phyloP scores from a whole-genome alignment of 2,329 filamentous ascomycete species.

The Neofusicoccum parvum region DNA sequence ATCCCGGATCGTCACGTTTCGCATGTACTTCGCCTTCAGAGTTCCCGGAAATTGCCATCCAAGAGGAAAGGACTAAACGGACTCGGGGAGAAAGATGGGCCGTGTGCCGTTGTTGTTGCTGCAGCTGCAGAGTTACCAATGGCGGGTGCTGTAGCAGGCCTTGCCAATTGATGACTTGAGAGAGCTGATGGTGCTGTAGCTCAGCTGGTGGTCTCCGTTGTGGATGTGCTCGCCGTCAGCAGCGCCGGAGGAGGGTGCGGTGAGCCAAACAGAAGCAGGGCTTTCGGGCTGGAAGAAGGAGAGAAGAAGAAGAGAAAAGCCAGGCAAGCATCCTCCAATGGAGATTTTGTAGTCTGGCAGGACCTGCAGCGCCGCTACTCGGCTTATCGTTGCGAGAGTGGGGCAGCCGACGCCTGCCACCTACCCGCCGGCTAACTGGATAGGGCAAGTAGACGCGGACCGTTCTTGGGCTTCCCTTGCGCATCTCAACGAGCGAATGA shows the following conservation, averaged over 20 bases:
- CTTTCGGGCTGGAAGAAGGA: no score
- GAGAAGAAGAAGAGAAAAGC: no score
- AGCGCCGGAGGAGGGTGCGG: no score
- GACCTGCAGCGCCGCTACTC: neutral
- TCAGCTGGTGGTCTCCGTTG: no score
- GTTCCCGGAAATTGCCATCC: neutral
- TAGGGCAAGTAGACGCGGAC: neutral
- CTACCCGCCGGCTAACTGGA: neutral
- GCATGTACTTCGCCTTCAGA: neutral
- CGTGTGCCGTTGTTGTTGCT: neutral
- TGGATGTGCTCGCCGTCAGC: no score
- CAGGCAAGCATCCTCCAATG: neutral
- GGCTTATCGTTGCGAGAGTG: constrained; percentile 9
- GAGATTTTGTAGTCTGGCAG: neutral
- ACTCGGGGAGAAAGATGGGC: neutral
- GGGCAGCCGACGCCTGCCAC: neutral
- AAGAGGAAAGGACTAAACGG: neutral
- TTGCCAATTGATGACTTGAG: no score
- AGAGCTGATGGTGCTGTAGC: no score
- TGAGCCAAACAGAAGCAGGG: no score
- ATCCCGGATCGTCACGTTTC: neutral
- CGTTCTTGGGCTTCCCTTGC: neutral
- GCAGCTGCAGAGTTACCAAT: no score
- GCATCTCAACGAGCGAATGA: no score
- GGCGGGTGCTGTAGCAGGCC: no score